These are phyloP conservation scores for Corchorus olitorius DNA, from an alignment of 345 rosid species.

Conservation along the genomic window DNA sequence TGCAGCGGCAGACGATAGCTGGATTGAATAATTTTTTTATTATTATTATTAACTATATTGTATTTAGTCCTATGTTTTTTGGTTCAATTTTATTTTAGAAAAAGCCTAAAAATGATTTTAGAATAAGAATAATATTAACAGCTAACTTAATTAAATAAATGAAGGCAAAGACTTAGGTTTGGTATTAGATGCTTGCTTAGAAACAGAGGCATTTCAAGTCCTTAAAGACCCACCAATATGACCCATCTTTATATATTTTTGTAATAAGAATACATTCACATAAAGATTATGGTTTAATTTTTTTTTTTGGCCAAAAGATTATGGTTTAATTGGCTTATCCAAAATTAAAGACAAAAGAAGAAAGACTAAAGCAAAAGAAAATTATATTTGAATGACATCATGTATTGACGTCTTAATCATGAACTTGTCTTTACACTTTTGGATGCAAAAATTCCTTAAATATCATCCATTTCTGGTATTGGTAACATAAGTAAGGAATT, in stretches of 20 bases:
- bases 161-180: not conserved
- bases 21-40: no score
- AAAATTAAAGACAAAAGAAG: not conserved
- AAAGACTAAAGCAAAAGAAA: not conserved
- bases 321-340: not conserved
- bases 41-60: no score
- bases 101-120: not conserved
- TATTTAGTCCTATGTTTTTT: not conserved
- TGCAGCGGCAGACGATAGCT: not conserved
- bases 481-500: no score
- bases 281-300: no score
- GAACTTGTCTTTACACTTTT: not conserved
- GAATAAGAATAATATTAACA: conserved; percentile 11
- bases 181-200: conserved; percentile 10
- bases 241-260: not conserved
- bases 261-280: not conserved
- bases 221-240: not conserved
- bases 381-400: not conserved
- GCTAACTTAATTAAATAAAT: not conserved
- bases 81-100: not conserved
- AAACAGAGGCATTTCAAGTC: not conserved
- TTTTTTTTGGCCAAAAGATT: no score
- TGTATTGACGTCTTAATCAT: not conserved
- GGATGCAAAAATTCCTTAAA: no score
- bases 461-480: no score